phyloP scores from a whole-genome alignment of 1,284 basidiomycete genomes.

The Trichosporon faecale region DNA sequence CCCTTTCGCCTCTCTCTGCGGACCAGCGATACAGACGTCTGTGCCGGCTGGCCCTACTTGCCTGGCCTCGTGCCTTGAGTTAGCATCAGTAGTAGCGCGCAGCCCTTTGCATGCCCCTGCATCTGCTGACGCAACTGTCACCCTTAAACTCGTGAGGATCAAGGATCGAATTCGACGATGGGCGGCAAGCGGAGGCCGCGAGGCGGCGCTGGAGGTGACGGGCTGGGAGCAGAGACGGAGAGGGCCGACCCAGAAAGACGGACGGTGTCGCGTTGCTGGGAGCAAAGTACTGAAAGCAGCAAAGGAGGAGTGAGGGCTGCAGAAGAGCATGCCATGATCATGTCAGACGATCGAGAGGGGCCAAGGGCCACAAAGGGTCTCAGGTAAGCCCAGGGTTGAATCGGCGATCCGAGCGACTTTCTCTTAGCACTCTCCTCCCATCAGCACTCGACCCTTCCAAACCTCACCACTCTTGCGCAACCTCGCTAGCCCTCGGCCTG shows the following conservation, averaged over 20 bases:
- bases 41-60: not conserved
- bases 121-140: not conserved
- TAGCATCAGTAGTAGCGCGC: not conserved
- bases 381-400: not conserved
- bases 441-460: not conserved
- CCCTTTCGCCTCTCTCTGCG: not conserved
- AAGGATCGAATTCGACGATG: not conserved
- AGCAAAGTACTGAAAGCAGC: not conserved
- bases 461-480: not conserved
- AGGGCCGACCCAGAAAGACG: not conserved
- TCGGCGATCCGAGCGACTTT: not conserved
- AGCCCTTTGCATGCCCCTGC: not conserved
- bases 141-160: not conserved
- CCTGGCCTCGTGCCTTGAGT: not conserved
- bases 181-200: not conserved
- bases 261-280: not conserved
- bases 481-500: not conserved
- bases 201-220: not conserved
- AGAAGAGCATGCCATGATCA: not conserved
- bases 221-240: not conserved
- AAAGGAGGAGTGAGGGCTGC: not conserved
- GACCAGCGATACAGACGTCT: not conserved
- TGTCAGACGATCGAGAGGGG: constrained; percentile 3
- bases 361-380: not conserved
- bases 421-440: not conserved